Conservation (phyloP, 345 rosid genomes). For the Streptanthus diversifolius region DNA sequence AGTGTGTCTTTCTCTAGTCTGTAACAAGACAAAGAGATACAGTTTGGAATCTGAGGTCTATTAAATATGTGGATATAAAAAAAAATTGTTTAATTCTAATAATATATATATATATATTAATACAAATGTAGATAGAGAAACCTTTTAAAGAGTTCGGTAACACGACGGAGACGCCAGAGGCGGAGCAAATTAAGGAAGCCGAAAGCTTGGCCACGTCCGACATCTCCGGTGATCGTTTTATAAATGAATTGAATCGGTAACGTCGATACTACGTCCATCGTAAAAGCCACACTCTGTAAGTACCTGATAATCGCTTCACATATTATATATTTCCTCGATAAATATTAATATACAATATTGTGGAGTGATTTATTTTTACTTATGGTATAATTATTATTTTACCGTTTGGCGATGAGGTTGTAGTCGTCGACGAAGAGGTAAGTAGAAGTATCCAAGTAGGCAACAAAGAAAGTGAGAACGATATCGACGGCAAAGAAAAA, state of each 20-base stretch:
- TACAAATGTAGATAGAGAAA: background rate
- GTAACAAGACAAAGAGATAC: conserved; percentile 9
- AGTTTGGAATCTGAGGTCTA: background rate
- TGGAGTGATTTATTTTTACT: background rate
- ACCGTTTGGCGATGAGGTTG: conserved; percentile 61
- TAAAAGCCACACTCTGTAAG: conserved; percentile 51
- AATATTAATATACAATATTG: background rate
- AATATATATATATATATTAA: no score
- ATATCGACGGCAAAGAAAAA: conserved; percentile 76
- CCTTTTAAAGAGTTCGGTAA: conserved; percentile 71
- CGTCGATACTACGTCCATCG: conserved; percentile 87
- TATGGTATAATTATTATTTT: background rate
- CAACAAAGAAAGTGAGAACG: conserved; percentile 82
- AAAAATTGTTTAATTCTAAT: no score
- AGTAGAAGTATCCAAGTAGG: conserved; percentile 69
- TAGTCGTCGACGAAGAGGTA: conserved; percentile 82
- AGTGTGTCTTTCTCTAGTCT: conserved; percentile 85
- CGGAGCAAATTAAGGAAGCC: conserved; percentile 81
- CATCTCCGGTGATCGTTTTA: conserved; percentile 44
- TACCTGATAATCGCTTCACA: conserved; percentile 41
- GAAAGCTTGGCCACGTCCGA: conserved; percentile 40
- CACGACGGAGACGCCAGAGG: conserved; percentile 91
- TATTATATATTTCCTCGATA: background rate
- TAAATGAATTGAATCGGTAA: conserved; percentile 60
- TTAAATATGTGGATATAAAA: no score